phyloP scores from a whole-genome alignment of 2,329 filamentous ascomycete species.

The Epichloe elymi region DNA sequence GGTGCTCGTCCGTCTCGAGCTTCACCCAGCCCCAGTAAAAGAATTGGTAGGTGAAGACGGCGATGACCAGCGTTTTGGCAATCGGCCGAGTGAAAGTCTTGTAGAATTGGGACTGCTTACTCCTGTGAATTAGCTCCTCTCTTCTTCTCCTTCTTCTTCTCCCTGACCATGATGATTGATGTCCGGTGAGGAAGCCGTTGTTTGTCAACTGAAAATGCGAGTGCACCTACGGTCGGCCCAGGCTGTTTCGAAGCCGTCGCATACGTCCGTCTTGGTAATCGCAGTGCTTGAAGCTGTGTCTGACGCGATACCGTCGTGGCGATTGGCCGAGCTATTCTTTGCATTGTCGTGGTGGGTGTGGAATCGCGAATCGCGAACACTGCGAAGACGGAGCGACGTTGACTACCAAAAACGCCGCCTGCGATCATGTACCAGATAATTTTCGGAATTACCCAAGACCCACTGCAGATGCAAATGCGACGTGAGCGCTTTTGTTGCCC shows the following conservation, averaged over 20 bases:
- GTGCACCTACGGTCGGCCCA: conserved; percentile 13
- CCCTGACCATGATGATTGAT: neutral
- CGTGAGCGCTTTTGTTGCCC: too few relatives aligned
- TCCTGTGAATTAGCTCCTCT: neutral
- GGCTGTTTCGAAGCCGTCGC: conserved; percentile 14
- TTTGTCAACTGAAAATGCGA: too few relatives aligned
- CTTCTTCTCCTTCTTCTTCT: neutral
- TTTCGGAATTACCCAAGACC: too few relatives aligned
- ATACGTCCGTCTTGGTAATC: conserved; percentile 9
- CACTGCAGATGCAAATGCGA: neutral
- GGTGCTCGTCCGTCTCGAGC: conserved; percentile 59
- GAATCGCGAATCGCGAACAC: too few relatives aligned
- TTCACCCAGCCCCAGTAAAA: conserved; percentile 62
- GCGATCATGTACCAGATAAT: too few relatives aligned
- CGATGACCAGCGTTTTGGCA: conserved; percentile 59
- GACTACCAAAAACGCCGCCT: too few relatives aligned
- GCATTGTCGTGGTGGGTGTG: neutral
- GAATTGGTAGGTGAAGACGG: conserved; percentile 68
- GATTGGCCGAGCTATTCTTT: neutral
- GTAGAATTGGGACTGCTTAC: conserved; percentile 51
- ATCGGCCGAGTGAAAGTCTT: conserved; percentile 61
- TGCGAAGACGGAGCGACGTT: neutral
- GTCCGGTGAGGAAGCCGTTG: neutral
- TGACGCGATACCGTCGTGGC: neutral
- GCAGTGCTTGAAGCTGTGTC: neutral